Percentiles rank a stretch among this genome's conserved stretches.
Evolutionary conservation across 768 basidiomycete genomes (phyloP).

Genomic region (Termitomyces sp.): DNA sequence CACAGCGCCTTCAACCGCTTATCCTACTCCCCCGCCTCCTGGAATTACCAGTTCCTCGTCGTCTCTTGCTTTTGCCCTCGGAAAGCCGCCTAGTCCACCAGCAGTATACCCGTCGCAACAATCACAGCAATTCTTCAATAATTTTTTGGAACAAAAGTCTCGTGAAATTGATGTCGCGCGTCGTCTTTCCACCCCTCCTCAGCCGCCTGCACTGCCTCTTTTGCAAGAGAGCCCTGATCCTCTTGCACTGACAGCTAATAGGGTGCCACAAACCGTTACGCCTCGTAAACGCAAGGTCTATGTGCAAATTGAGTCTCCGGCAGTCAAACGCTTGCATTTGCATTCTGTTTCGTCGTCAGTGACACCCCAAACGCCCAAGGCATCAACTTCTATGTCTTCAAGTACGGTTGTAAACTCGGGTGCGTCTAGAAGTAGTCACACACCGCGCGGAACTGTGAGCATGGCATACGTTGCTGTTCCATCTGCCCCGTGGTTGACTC

Average conservation of each 20-base stretch:
- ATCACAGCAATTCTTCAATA: slow-evolving; percentile 62
- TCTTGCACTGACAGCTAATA: slow-evolving; percentile 37
- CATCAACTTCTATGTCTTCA: slow-evolving; percentile 14
- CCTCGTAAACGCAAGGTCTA: slow-evolving; percentile 71
- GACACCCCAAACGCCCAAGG: slow-evolving; percentile 28
- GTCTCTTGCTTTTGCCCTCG: slow-evolving; percentile 73
- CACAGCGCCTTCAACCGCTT: slow-evolving; percentile 55
- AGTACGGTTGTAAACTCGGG: neutral
- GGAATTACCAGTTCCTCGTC: slow-evolving; percentile 65
- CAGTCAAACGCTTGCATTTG: slow-evolving; percentile 55
- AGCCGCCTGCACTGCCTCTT: slow-evolving; percentile 16
- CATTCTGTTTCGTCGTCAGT: slow-evolving; percentile 28
- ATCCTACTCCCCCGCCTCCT: slow-evolving; percentile 73
- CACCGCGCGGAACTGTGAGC: slow-evolving; percentile 33
- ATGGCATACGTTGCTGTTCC: slow-evolving; percentile 47
- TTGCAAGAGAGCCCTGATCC: slow-evolving; percentile 55
- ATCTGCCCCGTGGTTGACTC: slow-evolving; percentile 43
- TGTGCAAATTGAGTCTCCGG: slow-evolving; percentile 58
- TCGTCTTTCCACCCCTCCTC: slow-evolving; percentile 22
- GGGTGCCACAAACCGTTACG: slow-evolving; percentile 34
- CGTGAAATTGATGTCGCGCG: slow-evolving; percentile 33
- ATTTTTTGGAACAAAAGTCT: slow-evolving; percentile 58
- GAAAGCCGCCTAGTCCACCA: slow-evolving; percentile 29
- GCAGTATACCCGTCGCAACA: slow-evolving; percentile 50
- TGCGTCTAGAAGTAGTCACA: slow-evolving; percentile 21